phyloP scores from a whole-genome alignment of 176 grass and related monocot genomes.

The Lolium rigidum region DNA sequence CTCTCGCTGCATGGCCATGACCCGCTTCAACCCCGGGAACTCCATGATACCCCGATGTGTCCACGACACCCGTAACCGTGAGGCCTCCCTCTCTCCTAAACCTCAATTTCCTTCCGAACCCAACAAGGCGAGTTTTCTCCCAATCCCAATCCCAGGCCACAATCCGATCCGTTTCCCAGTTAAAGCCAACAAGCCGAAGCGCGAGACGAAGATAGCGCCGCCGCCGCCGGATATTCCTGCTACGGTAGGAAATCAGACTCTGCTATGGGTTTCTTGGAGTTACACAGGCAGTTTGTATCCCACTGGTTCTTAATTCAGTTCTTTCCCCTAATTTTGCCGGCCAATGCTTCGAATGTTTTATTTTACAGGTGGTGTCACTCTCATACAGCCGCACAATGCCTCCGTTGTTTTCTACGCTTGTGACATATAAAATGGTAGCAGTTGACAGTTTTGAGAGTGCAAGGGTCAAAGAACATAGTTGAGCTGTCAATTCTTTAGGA shows the following conservation, averaged over 20 bases:
- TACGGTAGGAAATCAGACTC: neutral
- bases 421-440: neutral
- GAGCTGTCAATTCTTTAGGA: slow-evolving; percentile 31
- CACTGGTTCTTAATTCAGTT: slow-evolving; percentile 3
- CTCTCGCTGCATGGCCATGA: too few species aligned
- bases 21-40: too few species aligned
- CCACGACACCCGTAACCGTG: neutral
- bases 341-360: neutral
- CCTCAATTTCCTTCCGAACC: neutral
- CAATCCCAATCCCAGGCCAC: neutral
- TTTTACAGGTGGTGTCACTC: neutral
- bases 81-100: neutral
- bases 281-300: neutral
- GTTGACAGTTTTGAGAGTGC: neutral
- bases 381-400: neutral
- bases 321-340: neutral
- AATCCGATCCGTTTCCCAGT: neutral
- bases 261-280: neutral
- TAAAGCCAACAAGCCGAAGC: neutral
- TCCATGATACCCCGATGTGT: too few species aligned
- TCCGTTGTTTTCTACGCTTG: neutral
- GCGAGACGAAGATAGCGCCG: neutral
- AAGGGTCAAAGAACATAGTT: slow-evolving; percentile 6
- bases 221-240: too few species aligned
- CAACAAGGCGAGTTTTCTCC: neutral